Evolutionary conservation across 2,329 filamentous ascomycete genomes (phyloP).

Genomic region (Sporothrix schenckii): DNA sequence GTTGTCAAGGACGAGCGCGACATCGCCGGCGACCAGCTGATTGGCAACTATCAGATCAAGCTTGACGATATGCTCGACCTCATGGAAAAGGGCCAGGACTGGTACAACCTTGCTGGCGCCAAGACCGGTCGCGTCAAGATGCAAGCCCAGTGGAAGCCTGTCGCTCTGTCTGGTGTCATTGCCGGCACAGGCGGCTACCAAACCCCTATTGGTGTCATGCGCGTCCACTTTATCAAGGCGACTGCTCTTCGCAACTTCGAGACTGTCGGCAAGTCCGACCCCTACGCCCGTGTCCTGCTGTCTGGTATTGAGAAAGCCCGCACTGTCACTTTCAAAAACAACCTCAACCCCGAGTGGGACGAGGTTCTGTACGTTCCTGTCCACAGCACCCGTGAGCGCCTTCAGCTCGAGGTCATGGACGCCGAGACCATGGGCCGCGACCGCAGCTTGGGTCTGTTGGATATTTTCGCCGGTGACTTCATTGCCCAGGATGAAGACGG

Average conservation of each 20-base stretch:
- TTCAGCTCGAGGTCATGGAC: constrained; percentile 94
- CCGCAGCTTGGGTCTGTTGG: constrained; percentile 79
- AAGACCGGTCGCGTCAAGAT: constrained; percentile 87
- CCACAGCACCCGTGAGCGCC: constrained; percentile 78
- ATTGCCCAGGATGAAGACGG: constrained; percentile 76
- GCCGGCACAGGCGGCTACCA: constrained; percentile 85
- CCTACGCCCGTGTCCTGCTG: constrained; percentile 84
- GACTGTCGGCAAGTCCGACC: constrained; percentile 94
- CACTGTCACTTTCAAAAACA: constrained; percentile 95
- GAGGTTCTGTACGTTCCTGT: constrained; percentile 94
- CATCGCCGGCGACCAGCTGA: constrained; percentile 74
- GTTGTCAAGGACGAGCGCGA: constrained; percentile 96
- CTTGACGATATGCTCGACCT: constrained; percentile 89
- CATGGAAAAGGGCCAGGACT: constrained; percentile 91
- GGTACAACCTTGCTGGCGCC: constrained; percentile 84
- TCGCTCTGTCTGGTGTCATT: constrained; percentile 76
- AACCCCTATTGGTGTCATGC: constrained; percentile 91
- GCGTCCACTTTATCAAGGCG: constrained; percentile 86
- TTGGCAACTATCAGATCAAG: constrained; percentile 94
- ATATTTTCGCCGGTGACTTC: constrained; percentile 77
- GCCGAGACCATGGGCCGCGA: constrained; percentile 91
- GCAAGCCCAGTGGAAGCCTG: constrained; percentile 92
- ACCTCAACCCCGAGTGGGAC: constrained; percentile 92
- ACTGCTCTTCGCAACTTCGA: constrained; percentile 87
- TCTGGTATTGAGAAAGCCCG: constrained; percentile 89